phyloP scores from a whole-genome alignment of 257 asterid species.

The Haberlea rhodopensis region DNA sequence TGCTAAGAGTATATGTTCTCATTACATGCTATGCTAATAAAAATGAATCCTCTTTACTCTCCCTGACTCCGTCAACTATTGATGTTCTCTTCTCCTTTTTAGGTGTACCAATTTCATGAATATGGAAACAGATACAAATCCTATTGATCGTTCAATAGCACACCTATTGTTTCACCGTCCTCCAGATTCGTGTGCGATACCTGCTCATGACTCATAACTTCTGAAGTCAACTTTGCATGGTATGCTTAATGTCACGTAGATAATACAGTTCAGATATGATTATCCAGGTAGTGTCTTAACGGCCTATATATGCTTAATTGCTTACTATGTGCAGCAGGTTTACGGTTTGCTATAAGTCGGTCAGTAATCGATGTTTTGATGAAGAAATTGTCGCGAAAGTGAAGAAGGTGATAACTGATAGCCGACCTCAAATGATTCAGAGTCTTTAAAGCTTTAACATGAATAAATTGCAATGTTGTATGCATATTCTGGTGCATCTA shows the following conservation, averaged over 20 bases:
- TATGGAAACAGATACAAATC: background rate
- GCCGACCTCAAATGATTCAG: background rate
- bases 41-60: background rate
- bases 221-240: conserved; percentile 26
- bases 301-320: conserved; percentile 5
- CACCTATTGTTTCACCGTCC: conserved; percentile 51
- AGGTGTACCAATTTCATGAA: conserved; percentile 35
- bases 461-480: background rate
- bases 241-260: conserved; percentile 10
- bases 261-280: background rate
- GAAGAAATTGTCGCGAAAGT: conserved; percentile 20
- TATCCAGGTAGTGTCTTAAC: background rate
- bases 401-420: conserved; percentile 10
- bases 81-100: conserved; percentile 8
- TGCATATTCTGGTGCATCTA: background rate
- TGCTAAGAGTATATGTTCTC: background rate
- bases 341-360: conserved; percentile 27
- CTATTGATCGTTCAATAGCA: conserved; percentile 36
- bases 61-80: background rate
- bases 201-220: conserved; percentile 26
- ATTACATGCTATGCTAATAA: background rate
- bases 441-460: background rate
- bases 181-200: conserved; percentile 28
- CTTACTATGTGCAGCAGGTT: conserved; percentile 35
- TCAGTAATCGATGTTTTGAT: conserved; percentile 21